These are phyloP conservation scores for Fusarium bulbicola DNA, from an alignment of 2,329 filamentous ascomycete genomes.

Conservation along the genomic window DNA sequence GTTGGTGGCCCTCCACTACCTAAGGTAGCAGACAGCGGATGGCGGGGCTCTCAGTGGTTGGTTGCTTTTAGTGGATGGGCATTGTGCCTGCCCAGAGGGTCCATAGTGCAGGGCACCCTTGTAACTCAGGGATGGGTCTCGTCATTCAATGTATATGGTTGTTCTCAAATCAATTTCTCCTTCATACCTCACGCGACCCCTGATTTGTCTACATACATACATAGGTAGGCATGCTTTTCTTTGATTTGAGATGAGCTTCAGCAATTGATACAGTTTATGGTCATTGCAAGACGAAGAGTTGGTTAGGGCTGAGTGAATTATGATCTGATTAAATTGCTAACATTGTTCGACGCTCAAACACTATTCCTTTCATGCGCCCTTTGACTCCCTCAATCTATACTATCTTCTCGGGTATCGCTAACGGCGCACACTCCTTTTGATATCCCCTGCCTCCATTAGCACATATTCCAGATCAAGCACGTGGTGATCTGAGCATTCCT, in stretches of 20 bases:
- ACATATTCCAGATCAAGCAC: conserved; percentile 18
- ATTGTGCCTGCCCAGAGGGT: neutral
- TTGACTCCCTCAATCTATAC: conserved; percentile 9
- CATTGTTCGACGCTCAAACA: conserved; percentile 13
- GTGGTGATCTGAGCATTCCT: conserved; percentile 33
- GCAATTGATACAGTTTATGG: neutral
- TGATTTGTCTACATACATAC: neutral
- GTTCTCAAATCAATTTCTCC: conserved; percentile 21
- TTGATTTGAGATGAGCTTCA: neutral
- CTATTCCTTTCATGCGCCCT: conserved; percentile 17
- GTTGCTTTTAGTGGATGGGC: neutral
- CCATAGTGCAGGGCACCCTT: conserved; percentile 1
- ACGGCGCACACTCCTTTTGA: conserved; percentile 19
- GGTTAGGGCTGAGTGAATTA: neutral
- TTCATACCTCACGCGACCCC: conserved; percentile 32
- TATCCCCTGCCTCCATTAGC: conserved; percentile 6
- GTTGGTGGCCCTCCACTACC: conserved; percentile 12
- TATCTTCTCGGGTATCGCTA: conserved; percentile 38
- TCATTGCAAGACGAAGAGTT: neutral
- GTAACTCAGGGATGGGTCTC: neutral
- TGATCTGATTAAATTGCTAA: conserved; percentile 10
- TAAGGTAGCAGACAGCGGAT: conserved; percentile 20
- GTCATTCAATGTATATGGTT: neutral
- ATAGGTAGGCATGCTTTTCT: neutral
- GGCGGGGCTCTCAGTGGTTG: conserved; percentile 18